Base-by-base conservation (phyloP, 768 basidiomycete species). In the Macrolepiota dolichaula region DNA sequence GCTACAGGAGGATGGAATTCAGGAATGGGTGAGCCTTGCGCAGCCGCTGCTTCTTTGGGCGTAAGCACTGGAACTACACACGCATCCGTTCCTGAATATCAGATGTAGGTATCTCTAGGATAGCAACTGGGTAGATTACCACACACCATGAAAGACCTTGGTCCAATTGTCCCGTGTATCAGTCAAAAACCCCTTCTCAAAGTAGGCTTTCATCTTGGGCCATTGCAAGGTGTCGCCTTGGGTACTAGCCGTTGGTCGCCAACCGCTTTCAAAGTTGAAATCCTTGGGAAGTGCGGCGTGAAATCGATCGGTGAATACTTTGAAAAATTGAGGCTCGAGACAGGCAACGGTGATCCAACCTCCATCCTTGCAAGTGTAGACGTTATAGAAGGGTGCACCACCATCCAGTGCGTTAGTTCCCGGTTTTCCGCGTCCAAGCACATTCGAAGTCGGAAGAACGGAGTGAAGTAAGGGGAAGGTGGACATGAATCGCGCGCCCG, bases 261-360 rank as follows among this genome's bases (percentile, higher is more conserved):
- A 90, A 15, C 80, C 79, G 19, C 78, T 72, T 42, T 74, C 68
- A 27, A 78, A 69, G 19, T 74, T 70, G 59, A 82, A 83, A 27
- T 72, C 73, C 5, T 64, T 24, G 0, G 82, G 82, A 6, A 91
- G 69, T 24, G 82, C 79, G 19, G 71, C 69, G 35, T 81, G 66
- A 70, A 92, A 89, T 1, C 65, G 67, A 10, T 79, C 74, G 47
- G 91, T 75, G 67, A 92, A 92, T 0, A 72, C 74, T 24, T 75
- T 72, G 71, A 87, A 92, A 72, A 92, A 92, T 42, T 82, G 81
- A 4, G 88, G 86, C 68, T 92, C 91, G 12, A 91, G 69, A 67
- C 89, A 91, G 29, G 84, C 91, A 27, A 94, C 82, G 2, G 87
- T 84, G 81, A 94, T 89, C 81, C 84, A 91, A 40, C 80, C 74